These are phyloP conservation scores for Pythium scleroteichum DNA, from an alignment of 352 stramenopile genomes.

Conservation along the genomic window DNA sequence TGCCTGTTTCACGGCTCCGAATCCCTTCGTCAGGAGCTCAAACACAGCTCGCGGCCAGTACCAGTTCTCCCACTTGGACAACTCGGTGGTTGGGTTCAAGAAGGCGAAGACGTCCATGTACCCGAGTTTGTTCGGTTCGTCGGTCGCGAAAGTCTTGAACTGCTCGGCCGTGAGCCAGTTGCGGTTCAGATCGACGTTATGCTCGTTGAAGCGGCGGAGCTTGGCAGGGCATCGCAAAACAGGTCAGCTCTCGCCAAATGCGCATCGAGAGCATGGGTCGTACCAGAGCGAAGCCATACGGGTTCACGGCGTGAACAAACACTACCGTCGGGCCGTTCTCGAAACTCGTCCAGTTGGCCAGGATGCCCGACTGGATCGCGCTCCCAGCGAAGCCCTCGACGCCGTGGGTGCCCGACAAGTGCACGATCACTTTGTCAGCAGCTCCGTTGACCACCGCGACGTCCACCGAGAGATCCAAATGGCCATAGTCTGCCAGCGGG, in stretches of 20 bases:
- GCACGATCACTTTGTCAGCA: conserved; percentile 56
- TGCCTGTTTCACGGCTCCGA: conserved; percentile 73
- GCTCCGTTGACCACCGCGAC: conserved; percentile 55
- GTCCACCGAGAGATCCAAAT: conserved; percentile 68
- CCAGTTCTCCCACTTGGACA: conserved; percentile 32
- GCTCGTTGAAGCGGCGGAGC: conserved; percentile 90
- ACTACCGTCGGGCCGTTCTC: conserved; percentile 69
- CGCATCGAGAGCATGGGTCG: conserved; percentile 4
- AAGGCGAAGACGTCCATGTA: conserved; percentile 78
- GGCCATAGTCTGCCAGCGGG: conserved; percentile 37
- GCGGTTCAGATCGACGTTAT: conserved; percentile 95
- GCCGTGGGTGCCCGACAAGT: conserved; percentile 82
- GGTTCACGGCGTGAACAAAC: conserved; percentile 93
- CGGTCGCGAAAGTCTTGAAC: conserved; percentile 43
- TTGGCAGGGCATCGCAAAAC: conserved; percentile 3
- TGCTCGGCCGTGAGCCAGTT: conserved; percentile 77
- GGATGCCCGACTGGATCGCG: conserved; percentile 65
- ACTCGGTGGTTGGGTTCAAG: conserved; percentile 55
- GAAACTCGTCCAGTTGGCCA: conserved; percentile 30
- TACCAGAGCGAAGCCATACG: conserved; percentile 86
- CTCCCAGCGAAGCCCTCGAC: conserved; percentile 86
- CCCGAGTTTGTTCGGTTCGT: conserved; percentile 73
- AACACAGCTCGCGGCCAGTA: conserved; percentile 49
- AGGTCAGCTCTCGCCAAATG: too few species aligned
- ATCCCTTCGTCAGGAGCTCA: conserved; percentile 42